These are phyloP conservation scores for Dactylonectria macrodidyma DNA, from an alignment of 2,329 filamentous ascomycete genomes.

Conservation along the genomic window DNA sequence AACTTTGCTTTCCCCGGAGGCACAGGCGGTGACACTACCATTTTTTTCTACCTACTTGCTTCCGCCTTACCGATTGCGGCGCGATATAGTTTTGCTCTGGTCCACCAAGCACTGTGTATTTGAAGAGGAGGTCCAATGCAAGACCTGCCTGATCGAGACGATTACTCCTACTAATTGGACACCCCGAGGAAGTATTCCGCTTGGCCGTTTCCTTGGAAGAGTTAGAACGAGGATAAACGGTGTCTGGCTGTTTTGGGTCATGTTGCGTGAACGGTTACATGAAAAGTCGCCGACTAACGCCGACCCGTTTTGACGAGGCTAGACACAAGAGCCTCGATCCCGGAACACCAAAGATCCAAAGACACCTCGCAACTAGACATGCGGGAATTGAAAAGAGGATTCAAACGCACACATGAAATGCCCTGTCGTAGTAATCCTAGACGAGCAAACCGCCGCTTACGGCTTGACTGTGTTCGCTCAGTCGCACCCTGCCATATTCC, in stretches of 20 bases:
- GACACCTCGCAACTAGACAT: background rate
- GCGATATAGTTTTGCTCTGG: background rate
- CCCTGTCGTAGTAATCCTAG: slow-evolving; percentile 14
- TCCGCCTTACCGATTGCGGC: slow-evolving; percentile 15
- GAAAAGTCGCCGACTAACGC: slow-evolving; percentile 13
- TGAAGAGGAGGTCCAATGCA: background rate
- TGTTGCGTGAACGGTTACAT: slow-evolving; percentile 13
- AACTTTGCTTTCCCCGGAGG: slow-evolving; percentile 14
- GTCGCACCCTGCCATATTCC: background rate
- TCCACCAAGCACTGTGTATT: slow-evolving; percentile 5
- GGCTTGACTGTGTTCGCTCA: background rate
- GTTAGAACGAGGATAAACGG: background rate
- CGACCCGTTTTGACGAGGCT: slow-evolving; percentile 4
- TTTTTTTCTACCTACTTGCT: slow-evolving; percentile 11
- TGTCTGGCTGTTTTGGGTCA: slow-evolving; percentile 1
- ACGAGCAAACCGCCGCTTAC: slow-evolving; percentile 1
- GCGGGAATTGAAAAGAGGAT: background rate
- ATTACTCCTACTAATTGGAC: background rate
- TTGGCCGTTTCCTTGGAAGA: slow-evolving; percentile 5
- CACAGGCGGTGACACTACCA: slow-evolving; percentile 30
- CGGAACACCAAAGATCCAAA: background rate
- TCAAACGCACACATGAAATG: slow-evolving; percentile 9
- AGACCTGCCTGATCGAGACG: background rate
- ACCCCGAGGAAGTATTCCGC: slow-evolving; percentile 6
- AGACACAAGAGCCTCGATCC: background rate